phyloP scores from a whole-genome alignment of 1,139 yeast species.

The Yamadazyma dendronema region DNA sequence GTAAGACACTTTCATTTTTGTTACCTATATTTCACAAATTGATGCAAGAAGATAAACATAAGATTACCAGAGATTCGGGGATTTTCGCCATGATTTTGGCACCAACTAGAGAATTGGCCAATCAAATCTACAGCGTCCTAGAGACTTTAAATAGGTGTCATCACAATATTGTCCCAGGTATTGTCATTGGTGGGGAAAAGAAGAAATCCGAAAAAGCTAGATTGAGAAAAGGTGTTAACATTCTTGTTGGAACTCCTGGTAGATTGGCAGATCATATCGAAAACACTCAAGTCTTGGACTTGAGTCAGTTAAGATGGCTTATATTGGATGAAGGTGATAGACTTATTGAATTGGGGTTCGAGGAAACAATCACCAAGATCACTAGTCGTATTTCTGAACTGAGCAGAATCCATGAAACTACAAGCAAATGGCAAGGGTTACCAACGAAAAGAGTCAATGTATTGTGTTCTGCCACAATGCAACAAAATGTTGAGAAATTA shows the following conservation, averaged over 20 bases:
- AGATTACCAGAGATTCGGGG: constrained; percentile 71
- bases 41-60: constrained; percentile 48
- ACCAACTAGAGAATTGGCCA: constrained; percentile 92
- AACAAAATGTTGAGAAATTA: constrained; percentile 71
- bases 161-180: constrained; percentile 85
- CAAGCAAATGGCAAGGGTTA: constrained; percentile 47
- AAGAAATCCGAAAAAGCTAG: constrained; percentile 91
- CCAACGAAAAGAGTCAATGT: constrained; percentile 75
- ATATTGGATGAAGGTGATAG: constrained; percentile 95
- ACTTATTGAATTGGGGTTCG: constrained; percentile 91
- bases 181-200: constrained; percentile 93
- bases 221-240: constrained; percentile 83
- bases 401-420: constrained; percentile 40
- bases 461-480: constrained; percentile 92
- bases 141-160: constrained; percentile 70
- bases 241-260: constrained; percentile 91
- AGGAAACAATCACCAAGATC: constrained; percentile 83
- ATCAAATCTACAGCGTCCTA: constrained; percentile 83
- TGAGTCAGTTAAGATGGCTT: constrained; percentile 75
- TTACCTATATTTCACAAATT: constrained; percentile 78
- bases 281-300: constrained; percentile 69
- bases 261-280: constrained; percentile 89
- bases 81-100: constrained; percentile 83
- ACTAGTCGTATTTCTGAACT: constrained; percentile 53
- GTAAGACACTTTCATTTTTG: constrained; percentile 84